A percentile compares a stretch with the other conserved stretches of the same genome.
Conservation (phyloP, 1,284 basidiomycete genomes). For the Puccinia brachypodii region DNA sequence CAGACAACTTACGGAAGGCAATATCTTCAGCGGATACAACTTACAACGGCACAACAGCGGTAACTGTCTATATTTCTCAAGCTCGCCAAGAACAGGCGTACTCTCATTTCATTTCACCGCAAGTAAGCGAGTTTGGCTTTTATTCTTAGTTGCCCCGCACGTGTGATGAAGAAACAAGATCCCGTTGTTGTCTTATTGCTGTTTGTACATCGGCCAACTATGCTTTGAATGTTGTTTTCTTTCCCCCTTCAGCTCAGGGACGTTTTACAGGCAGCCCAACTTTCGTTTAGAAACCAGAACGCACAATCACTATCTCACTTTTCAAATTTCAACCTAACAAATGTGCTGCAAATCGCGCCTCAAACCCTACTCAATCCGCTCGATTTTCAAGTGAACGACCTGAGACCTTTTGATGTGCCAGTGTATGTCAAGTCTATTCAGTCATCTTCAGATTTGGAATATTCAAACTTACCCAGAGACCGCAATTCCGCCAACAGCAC, state of each 20-base stretch:
- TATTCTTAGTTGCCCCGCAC: background rate
- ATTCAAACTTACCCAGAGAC: background rate
- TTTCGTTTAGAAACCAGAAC: constrained; percentile 10
- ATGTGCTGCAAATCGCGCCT: constrained; percentile 21
- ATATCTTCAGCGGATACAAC: constrained; percentile 3
- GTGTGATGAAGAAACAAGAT: too few species aligned
- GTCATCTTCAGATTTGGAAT: background rate
- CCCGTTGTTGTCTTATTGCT: background rate
- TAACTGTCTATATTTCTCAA: constrained; percentile 14
- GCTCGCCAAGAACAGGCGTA: constrained; percentile 37
- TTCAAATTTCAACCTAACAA: background rate
- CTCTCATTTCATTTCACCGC: constrained; percentile 16
- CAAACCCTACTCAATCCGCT: constrained; percentile 37
- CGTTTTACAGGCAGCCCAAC: constrained; percentile 16
- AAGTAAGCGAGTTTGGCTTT: background rate
- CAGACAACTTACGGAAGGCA: constrained; percentile 10
- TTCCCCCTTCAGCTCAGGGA: background rate
- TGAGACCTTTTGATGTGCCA: constrained; percentile 43
- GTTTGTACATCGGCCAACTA: background rate
- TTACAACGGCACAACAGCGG: constrained; percentile 29
- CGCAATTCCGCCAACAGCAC: background rate
- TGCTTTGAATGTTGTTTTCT: background rate
- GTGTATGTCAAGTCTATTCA: background rate
- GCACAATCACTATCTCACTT: background rate
- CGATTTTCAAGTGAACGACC: constrained; percentile 21